Base-by-base conservation (phyloP, 306 rosid genomes). In the Gastrolobium villosum region DNA sequence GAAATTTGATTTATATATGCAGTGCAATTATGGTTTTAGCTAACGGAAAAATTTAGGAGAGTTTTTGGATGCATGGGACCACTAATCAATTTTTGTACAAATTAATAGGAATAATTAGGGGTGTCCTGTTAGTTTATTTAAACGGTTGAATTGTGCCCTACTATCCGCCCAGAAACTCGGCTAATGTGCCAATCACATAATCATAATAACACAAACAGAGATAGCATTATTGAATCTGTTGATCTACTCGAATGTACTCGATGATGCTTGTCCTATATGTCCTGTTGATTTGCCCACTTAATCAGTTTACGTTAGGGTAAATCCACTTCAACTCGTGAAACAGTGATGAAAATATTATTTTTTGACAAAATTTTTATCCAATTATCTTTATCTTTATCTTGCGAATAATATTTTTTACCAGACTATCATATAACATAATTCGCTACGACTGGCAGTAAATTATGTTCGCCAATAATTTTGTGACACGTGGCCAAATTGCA, bases 191-290 rank as follows among this genome's bases (percentile, higher is more conserved):
- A 39, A 36, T 52, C 10, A n/a, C 73, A 14, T 41, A 28, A 60
- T 20, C 1, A 61, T 68, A 13, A 4, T 65, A 15, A 20, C 65
- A 10, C 35, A 0, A 6, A 28, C 3, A 10, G 9, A 26, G 14
- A 3, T 30, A 48, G 45, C 30, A 8, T 8, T 69, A 9, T 72
- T 41, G 28, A 64, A 36, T 63, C 46, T 65, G 8, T 44, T 53
- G 28, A 74, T 74, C 3, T 2, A 14, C 60, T 44, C 11, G 28
- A 65, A 34, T 30, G 39, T 34, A 44, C 66, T 52, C 53, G n/a
- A 43, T 44, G 6, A 36, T 55, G 64, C 77, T 69, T 79, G 64
- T 31, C 44, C 57, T 78, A 10, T 26, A 37, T 79, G 77, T 49
- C 4, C 59, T 20, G 13, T 37, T 45, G 15, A 57, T 78, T 78